Conservation (phyloP, 2,329 filamentous ascomycete species). For the Pseudofabraea citricarpa region DNA sequence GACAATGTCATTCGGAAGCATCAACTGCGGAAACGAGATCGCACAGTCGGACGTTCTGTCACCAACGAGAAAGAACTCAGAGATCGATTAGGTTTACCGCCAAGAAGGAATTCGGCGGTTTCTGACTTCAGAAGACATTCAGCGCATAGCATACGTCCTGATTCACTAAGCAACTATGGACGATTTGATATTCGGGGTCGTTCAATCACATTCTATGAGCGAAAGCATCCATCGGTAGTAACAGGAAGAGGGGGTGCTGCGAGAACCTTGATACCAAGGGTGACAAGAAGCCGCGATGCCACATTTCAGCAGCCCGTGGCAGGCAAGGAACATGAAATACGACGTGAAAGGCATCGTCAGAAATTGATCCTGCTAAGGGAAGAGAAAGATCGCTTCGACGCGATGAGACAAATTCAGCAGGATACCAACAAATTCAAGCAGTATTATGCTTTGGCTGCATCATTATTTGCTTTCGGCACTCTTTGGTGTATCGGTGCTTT, state of each 20-base stretch:
- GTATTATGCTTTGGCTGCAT: constrained; percentile 55
- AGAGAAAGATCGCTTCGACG: constrained; percentile 56
- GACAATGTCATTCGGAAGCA: constrained; percentile 59
- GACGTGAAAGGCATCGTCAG: constrained; percentile 17
- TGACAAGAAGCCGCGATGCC: constrained; percentile 19
- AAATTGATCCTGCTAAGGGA: constrained; percentile 50
- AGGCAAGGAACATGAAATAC: constrained; percentile 7
- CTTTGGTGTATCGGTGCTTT: constrained; percentile 63
- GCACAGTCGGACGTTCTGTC: constrained; percentile 49
- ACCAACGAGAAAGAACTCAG: constrained; percentile 45
- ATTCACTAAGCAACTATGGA: constrained; percentile 28
- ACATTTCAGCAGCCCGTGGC: constrained; percentile 16
- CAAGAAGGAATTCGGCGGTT: constrained; percentile 12
- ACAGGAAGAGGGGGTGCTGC: constrained; percentile 24
- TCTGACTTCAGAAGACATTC: constrained; percentile 10
- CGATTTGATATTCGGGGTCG: constrained; percentile 29
- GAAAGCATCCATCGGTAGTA: constrained; percentile 8
- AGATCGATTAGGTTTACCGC: constrained; percentile 31
- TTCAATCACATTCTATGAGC: constrained; percentile 30
- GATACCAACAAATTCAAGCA: constrained; percentile 55
- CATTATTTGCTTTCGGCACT: constrained; percentile 52
- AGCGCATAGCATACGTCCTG: constrained; percentile 15
- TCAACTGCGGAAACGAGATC: constrained; percentile 45
- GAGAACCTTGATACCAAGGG: constrained; percentile 6
- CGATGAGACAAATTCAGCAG: constrained; percentile 58